Evolutionary conservation across 108 stramenopile genomes (phyloP), one percentile per base, ranked within the genome.

Genomic region (Pseudonitzschia multiseries): DNA sequence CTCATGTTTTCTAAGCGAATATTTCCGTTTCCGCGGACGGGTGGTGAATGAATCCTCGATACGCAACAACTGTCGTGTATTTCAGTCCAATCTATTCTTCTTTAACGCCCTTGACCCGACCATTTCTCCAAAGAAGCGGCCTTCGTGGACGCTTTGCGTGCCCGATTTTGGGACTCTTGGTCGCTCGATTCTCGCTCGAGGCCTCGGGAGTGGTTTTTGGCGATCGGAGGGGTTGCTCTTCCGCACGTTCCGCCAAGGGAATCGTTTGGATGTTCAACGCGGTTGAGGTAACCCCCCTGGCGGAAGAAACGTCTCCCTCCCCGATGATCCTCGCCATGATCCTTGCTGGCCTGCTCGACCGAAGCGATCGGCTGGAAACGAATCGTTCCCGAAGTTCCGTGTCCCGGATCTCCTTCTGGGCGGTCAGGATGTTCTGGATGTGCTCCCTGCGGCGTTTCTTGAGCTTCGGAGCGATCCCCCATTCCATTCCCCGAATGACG

Each of bases 311-410:
- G 31, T 76, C 75, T 4, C 75, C 75, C 50, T 76, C 75, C 20
- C 75, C 75, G 42, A 76, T 60, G 18, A 76, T 33, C 36, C 68
- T 57, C 26, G 75, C 75, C 60, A 76, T 32, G 22, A 76, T 68
- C 42, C 75, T 57, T 3, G 67, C 60, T 29, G 75, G 68, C 18
- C 75, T 57, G 22, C 75, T 76, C 0, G 68, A 69, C 29, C 44
- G 68, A 0, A 63, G 32, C 3, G 75, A 76, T 9, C 68, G 68
- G 27, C 59, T 61, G n/a, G 75, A 69, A 8, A 76, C 22, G 44
- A 76, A 44, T 63, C 61, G 59, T 29, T 69, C 68, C 48, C 75
- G 68, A 21, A 76, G 41, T 31, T 62, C 29, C 8, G 59, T 48
- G 14, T 50, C 68, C 1, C n/a, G 21, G 24, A 69, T 64, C 24